phyloP scores from a whole-genome alignment of 768 basidiomycete genomes.

The Collybia nuda region DNA sequence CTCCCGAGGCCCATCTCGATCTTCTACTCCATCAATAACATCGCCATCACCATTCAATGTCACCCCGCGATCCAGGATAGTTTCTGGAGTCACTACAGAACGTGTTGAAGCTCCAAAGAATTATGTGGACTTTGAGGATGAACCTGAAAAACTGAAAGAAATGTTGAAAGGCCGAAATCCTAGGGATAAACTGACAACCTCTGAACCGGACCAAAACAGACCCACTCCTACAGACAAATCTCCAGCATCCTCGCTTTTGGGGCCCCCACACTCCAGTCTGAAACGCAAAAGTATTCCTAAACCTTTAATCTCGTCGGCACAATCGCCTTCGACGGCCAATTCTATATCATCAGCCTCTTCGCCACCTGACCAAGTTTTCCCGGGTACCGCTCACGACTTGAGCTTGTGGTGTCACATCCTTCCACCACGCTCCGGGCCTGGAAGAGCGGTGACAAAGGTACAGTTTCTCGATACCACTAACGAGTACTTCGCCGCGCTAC shows the following conservation, averaged over 20 bases:
- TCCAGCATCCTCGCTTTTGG: constrained; percentile 23
- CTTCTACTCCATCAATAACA: constrained; percentile 39
- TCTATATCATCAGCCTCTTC: constrained; percentile 38
- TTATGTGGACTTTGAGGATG: constrained; percentile 81
- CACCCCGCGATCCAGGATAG: constrained; percentile 57
- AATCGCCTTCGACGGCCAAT: constrained; percentile 40
- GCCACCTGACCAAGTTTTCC: constrained; percentile 9
- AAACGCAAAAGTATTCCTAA: constrained; percentile 36
- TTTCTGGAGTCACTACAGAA: constrained; percentile 71
- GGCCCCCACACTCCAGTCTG: constrained; percentile 10
- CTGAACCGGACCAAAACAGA: background rate
- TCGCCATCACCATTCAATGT: constrained; percentile 52
- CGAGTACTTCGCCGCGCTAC: constrained; percentile 50
- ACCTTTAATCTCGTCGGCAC: constrained; percentile 45
- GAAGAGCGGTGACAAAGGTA: constrained; percentile 45
- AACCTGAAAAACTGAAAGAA: constrained; percentile 73
- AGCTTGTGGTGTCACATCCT: constrained; percentile 43
- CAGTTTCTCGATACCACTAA: constrained; percentile 37
- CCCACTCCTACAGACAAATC: constrained; percentile 10
- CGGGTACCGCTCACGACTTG: constrained; percentile 26
- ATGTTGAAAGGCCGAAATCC: constrained; percentile 58
- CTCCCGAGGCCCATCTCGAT: constrained; percentile 29
- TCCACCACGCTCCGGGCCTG: constrained; percentile 40
- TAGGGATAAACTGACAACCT: constrained; percentile 30
- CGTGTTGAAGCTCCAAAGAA: constrained; percentile 77